These are phyloP conservation scores for Pyrenopolyporus hunteri DNA, from an alignment of 495 filamentous ascomycete species.

Conservation along the genomic window DNA sequence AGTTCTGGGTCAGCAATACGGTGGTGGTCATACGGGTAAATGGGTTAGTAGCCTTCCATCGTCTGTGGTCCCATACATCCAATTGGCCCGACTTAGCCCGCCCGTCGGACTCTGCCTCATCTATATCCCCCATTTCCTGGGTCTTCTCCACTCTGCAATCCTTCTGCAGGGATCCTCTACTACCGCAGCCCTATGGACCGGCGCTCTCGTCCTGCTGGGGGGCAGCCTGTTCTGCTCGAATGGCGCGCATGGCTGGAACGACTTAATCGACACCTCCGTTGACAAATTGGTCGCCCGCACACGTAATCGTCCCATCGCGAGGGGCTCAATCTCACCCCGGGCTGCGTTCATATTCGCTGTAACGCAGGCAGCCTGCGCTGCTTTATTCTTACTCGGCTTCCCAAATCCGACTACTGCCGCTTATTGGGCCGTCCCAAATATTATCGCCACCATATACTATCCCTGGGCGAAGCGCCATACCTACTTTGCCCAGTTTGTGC, in stretches of 20 bases:
- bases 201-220: slow-evolving; percentile 33
- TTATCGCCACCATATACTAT: slow-evolving; percentile 42
- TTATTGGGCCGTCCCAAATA: slow-evolving; percentile 30
- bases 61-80: slow-evolving; percentile 41
- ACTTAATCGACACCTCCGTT: slow-evolving; percentile 45
- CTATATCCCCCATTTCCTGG: slow-evolving; percentile 46
- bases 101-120: slow-evolving; percentile 43
- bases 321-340: slow-evolving; percentile 40
- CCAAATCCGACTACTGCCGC: slow-evolving; percentile 1
- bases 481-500: slow-evolving; percentile 45
- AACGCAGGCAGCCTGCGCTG: slow-evolving; percentile 26
- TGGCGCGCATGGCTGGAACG: slow-evolving; percentile 48
- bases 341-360: slow-evolving; percentile 42
- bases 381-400: slow-evolving; percentile 27
- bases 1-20: slow-evolving; percentile 10
- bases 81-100: slow-evolving; percentile 44
- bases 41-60: slow-evolving; percentile 34
- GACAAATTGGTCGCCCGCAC: slow-evolving; percentile 43
- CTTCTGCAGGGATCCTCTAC: slow-evolving; percentile 9
- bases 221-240: slow-evolving; percentile 49
- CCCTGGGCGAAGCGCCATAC: slow-evolving; percentile 49
- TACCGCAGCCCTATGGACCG: background rate
- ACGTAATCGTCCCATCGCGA: slow-evolving; percentile 42
- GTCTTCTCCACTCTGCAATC: slow-evolving; percentile 41
- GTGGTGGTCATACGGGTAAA: slow-evolving; percentile 26